These are phyloP conservation scores for Trichoderma gracile DNA, from an alignment of 2,329 filamentous ascomycete genomes.

Conservation along the genomic window DNA sequence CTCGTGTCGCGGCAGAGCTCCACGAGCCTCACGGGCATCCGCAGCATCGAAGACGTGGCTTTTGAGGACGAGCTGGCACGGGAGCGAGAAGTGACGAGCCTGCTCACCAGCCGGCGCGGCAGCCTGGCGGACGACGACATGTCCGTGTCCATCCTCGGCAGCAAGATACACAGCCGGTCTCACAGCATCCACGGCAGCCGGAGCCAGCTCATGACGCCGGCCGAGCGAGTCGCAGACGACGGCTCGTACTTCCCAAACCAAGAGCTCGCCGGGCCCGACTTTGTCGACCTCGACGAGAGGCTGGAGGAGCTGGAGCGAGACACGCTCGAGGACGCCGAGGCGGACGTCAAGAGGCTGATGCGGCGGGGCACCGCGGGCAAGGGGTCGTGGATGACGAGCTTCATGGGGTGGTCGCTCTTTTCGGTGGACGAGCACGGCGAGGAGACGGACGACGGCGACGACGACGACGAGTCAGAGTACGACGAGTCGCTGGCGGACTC, in stretches of 20 bases:
- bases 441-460: constrained; percentile 51
- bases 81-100: constrained; percentile 52
- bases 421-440: constrained; percentile 62
- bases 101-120: constrained; percentile 49
- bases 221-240: constrained; percentile 43
- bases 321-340: constrained; percentile 57
- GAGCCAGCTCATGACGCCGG: constrained; percentile 48
- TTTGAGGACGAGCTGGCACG: constrained; percentile 54
- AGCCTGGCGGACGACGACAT: constrained; percentile 46
- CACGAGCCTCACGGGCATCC: constrained; percentile 58
- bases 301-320: constrained; percentile 57
- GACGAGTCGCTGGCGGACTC: constrained; percentile 34
- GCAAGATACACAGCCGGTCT: constrained; percentile 50
- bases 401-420: constrained; percentile 63
- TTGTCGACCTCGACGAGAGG: constrained; percentile 62
- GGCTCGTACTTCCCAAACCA: constrained; percentile 48
- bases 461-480: constrained; percentile 46
- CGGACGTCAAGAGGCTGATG: constrained; percentile 57
- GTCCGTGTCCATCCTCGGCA: constrained; percentile 42
- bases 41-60: constrained; percentile 54
- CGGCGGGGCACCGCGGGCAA: constrained; percentile 53
- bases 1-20: constrained; percentile 65
- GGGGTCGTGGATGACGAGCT: constrained; percentile 59
- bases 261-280: constrained; percentile 57
- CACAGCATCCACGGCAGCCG: constrained; percentile 39